phyloP scores from a whole-genome alignment of 306 rosid genomes.

The Abrus pulchellus region DNA sequence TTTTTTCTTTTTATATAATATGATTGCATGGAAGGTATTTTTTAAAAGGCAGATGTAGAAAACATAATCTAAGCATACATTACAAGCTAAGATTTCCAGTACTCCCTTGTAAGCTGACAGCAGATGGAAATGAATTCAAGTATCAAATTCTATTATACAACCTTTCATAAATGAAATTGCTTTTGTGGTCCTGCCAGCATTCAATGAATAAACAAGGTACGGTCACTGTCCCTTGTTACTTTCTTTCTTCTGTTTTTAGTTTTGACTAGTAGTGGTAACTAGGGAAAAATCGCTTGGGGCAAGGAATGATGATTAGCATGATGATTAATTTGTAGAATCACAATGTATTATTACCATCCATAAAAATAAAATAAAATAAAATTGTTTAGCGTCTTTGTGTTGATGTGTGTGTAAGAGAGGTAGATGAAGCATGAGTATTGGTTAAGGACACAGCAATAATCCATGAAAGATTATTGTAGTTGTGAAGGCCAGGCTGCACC shows the following conservation, averaged over 20 bases:
- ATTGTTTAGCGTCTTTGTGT: not conserved
- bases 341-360: not conserved
- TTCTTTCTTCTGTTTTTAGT: not conserved
- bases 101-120: not conserved
- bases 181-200: conserved; percentile 48
- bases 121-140: conserved; percentile 1
- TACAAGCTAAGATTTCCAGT: not conserved
- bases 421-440: conserved; percentile 10
- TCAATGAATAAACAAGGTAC: conserved; percentile 35
- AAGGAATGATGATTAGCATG: conserved; percentile 8
- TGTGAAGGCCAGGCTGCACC: conserved; percentile 38
- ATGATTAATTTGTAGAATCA: conserved; percentile 39
- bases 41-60: not conserved
- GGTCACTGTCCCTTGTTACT: conserved; percentile 13
- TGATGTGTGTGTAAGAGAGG: not conserved
- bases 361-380: not conserved
- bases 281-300: conserved; percentile 21
- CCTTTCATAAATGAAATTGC: conserved; percentile 22
- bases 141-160: not conserved
- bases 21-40: not conserved
- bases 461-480: conserved; percentile 12
- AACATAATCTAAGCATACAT: not conserved
- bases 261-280: conserved; percentile 30
- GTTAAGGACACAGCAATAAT: conserved; percentile 17
- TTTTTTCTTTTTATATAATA: not conserved